phyloP scores from a whole-genome alignment of 1,139 yeast species.

The Blastobotrys serpentis region DNA sequence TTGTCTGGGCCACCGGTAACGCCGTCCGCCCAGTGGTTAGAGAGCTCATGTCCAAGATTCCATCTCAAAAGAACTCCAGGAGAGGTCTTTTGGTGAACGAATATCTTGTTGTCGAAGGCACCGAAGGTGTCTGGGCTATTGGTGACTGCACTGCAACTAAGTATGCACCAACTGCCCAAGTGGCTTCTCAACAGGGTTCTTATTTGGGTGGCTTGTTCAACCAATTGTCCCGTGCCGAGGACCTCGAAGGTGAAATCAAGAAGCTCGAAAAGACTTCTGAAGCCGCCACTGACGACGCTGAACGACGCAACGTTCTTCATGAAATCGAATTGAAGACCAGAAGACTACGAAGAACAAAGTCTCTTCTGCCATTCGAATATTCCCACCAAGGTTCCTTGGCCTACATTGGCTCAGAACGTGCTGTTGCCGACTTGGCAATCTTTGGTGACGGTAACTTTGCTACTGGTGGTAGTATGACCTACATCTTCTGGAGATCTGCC shows the following conservation, averaged over 20 bases:
- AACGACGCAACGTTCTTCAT: slow-evolving; percentile 36
- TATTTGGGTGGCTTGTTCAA: slow-evolving; percentile 73
- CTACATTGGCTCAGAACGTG: slow-evolving; percentile 81
- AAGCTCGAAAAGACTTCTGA: slow-evolving; percentile 43
- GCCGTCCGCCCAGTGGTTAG: slow-evolving; percentile 79
- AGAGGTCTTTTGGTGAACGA: slow-evolving; percentile 88
- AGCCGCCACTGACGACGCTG: slow-evolving; percentile 35
- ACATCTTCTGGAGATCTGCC: slow-evolving; percentile 92
- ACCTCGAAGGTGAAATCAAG: slow-evolving; percentile 48
- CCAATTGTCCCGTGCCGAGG: slow-evolving; percentile 66
- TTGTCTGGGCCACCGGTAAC: slow-evolving; percentile 98
- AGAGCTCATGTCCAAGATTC: slow-evolving; percentile 64
- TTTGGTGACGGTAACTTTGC: slow-evolving; percentile 87
- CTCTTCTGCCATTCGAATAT: slow-evolving; percentile 66
- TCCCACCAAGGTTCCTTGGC: slow-evolving; percentile 65
- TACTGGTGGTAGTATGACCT: slow-evolving; percentile 82
- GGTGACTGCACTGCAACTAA: slow-evolving; percentile 94
- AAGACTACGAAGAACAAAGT: slow-evolving; percentile 59
- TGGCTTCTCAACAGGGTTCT: slow-evolving; percentile 91
- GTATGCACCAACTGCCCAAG: slow-evolving; percentile 95
- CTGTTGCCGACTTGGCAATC: slow-evolving; percentile 81
- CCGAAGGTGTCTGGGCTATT: slow-evolving; percentile 78
- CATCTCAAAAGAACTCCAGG: slow-evolving; percentile 82
- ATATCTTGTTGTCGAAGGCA: slow-evolving; percentile 77
- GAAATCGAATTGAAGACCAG: slow-evolving; percentile 42